Evolutionary conservation across 768 basidiomycete genomes (phyloP).

Genomic region (Mycena galericulata): DNA sequence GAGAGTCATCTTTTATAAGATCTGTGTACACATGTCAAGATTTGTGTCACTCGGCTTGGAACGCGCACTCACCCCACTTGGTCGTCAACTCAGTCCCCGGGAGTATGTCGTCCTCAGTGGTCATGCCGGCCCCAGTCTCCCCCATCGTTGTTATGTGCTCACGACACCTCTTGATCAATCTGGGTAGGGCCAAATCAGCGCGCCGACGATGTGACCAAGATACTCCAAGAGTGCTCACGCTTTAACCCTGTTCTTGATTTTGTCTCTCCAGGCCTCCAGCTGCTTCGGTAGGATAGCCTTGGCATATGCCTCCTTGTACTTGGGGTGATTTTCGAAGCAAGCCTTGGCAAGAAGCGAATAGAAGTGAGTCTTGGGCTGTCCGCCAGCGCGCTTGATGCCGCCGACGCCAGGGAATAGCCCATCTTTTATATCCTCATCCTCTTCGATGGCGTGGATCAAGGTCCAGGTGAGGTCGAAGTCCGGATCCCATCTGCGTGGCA

Average conservation of each 20-base stretch:
- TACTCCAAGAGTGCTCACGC: background rate
- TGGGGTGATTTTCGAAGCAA: background rate
- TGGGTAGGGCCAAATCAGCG: background rate
- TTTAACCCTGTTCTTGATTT: conserved; percentile 4
- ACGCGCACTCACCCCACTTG: background rate
- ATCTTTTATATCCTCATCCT: background rate
- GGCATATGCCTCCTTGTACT: background rate
- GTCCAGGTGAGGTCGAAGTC: no score
- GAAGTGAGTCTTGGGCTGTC: conserved; percentile 4
- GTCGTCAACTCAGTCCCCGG: background rate
- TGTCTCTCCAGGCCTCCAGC: background rate
- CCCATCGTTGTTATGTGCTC: background rate
- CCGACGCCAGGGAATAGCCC: conserved; percentile 8
- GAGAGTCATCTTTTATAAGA: background rate
- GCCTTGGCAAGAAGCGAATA: background rate
- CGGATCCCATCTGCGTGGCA: no score
- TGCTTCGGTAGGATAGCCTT: background rate
- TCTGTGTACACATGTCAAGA: background rate
- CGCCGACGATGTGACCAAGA: no score
- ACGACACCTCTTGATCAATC: background rate
- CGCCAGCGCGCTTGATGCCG: background rate
- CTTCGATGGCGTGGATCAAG: background rate
- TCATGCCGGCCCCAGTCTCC: background rate
- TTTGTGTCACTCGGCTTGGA: background rate
- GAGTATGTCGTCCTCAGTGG: background rate